phyloP scores from a whole-genome alignment of 2,329 filamentous ascomycete genomes.

The Gaeumannomyces sp. region DNA sequence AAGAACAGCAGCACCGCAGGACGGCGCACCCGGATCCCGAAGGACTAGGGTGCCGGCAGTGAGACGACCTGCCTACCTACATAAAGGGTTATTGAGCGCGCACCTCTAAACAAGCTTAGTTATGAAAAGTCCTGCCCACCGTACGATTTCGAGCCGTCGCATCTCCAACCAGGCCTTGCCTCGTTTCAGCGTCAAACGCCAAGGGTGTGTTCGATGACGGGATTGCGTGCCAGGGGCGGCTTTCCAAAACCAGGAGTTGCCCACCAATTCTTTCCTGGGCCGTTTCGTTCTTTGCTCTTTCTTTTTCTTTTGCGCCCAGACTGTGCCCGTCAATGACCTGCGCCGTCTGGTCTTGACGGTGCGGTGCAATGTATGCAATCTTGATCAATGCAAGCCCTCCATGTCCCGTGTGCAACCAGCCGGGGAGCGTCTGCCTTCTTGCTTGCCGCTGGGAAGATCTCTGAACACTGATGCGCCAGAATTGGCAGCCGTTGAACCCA shows the following conservation, averaged over 20 bases:
- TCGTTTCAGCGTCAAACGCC: background rate
- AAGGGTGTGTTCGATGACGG: background rate
- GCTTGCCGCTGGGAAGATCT: background rate
- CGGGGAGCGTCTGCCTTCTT: too few species aligned
- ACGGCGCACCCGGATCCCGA: background rate
- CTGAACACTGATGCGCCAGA: too few species aligned
- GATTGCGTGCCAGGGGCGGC: background rate
- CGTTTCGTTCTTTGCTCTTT: background rate
- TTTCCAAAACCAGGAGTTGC: background rate
- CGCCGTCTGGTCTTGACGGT: too few species aligned
- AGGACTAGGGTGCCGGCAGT: background rate
- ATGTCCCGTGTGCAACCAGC: too few species aligned
- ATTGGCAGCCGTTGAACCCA: too few species aligned
- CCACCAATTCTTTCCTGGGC: background rate
- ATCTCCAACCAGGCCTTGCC: background rate
- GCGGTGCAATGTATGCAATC: too few species aligned
- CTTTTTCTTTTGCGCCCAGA: background rate
- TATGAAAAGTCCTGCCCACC: background rate
- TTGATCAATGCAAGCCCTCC: background rate
- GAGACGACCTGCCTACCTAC: too few species aligned
- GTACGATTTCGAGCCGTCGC: background rate
- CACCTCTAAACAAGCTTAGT: background rate
- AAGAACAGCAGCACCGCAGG: background rate
- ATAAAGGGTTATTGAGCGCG: background rate
- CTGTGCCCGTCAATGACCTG: too few species aligned